Evolutionary conservation across 352 stramenopile genomes (phyloP), one percentile per base, ranked within the genome.

Genomic region (Globisporangium solare): DNA sequence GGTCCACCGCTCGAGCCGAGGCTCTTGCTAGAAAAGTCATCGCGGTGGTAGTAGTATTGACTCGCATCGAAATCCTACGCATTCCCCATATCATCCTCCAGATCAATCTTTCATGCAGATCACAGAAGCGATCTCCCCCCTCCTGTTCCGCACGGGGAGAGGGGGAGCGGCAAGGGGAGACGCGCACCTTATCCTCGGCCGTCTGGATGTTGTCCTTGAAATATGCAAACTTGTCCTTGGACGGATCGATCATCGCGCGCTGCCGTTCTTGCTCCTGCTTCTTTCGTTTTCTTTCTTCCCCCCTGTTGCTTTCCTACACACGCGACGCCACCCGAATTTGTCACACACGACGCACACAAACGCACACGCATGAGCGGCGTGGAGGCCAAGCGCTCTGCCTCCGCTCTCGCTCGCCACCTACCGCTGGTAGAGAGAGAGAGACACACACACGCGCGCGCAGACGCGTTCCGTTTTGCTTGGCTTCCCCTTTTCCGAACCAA

Each of bases 201-300:
- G 81, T 94, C 71, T 94, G 83, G 66, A 94, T 91, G 62, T 94
- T 94, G 66, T 94, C 81, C 70, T 94, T 94, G 64, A 94, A 94
- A 69, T 94, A 94, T 0, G 83, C 83, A 61, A 94, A 87, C 63
- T 92, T 92, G 72, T 94, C 83, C 61, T 94, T 94, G 22, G 80
- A 94, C 52, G 83, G 83, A 60, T 94, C 83, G 57, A 94, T 90
- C 82, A 92, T 92, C 10, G 24, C 47, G 39, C 20, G 27, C 27
- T 35, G 27, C 27, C 7, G 27, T 35, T 35, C 6, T 35, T 35
- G 6, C 10, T 35, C 24, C 27, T 35, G 3, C 24, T 31, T 6
- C 27, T 35, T 35, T 35, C 7, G 27, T 35, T 35, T 35, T 10
- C 27, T 35, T 35, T 35, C 27, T 35, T 35, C 10, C 5, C 27